A percentile compares a stretch with the other conserved stretches of the same genome.
These are phyloP conservation scores for Aegilops umbellulata DNA, from an alignment of 176 grass and related monocot genomes.

Conservation along the genomic window DNA sequence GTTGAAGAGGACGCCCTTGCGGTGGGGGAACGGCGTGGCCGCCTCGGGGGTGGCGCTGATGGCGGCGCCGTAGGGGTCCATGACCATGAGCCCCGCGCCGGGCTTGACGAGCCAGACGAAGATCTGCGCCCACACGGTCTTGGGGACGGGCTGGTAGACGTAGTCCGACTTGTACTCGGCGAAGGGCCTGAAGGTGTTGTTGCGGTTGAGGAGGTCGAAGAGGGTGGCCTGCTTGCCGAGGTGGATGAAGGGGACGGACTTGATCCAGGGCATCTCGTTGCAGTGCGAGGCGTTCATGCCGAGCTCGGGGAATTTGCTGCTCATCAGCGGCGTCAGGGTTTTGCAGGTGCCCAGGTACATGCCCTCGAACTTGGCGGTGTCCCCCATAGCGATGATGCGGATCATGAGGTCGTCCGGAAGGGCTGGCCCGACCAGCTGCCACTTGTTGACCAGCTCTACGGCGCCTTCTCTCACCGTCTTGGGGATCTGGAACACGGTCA, in stretches of 20 bases:
- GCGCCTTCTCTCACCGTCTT: slow-evolving; percentile 27
- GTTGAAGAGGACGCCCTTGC: slow-evolving; percentile 25
- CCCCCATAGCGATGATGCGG: neutral
- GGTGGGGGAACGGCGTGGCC: slow-evolving; percentile 24
- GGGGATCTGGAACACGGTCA: slow-evolving; percentile 27
- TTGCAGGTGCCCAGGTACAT: slow-evolving; percentile 28
- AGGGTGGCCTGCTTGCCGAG: neutral
- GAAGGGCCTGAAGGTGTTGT: neutral
- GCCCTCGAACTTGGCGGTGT: neutral
- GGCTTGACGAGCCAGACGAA: slow-evolving; percentile 12
- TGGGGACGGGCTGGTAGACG: neutral
- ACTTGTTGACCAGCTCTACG: slow-evolving; percentile 31
- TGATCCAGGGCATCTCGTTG: slow-evolving; percentile 36
- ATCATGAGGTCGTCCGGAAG: slow-evolving; percentile 31
- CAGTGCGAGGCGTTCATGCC: slow-evolving; percentile 6
- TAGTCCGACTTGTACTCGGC: slow-evolving; percentile 38
- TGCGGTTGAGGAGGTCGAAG: slow-evolving; percentile 6
- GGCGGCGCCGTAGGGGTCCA: no score
- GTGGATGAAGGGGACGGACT: slow-evolving; percentile 26
- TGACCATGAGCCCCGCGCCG: slow-evolving; percentile 19
- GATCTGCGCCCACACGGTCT: slow-evolving; percentile 3
- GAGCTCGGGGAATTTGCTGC: slow-evolving; percentile 13
- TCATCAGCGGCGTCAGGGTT: neutral
- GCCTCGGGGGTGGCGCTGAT: no score
- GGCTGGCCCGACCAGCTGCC: slow-evolving; percentile 30